Evolutionary conservation across 2,329 filamentous ascomycete genomes (phyloP), one percentile per base, ranked within the genome.

Genomic region (Paecilomyces formosus): DNA sequence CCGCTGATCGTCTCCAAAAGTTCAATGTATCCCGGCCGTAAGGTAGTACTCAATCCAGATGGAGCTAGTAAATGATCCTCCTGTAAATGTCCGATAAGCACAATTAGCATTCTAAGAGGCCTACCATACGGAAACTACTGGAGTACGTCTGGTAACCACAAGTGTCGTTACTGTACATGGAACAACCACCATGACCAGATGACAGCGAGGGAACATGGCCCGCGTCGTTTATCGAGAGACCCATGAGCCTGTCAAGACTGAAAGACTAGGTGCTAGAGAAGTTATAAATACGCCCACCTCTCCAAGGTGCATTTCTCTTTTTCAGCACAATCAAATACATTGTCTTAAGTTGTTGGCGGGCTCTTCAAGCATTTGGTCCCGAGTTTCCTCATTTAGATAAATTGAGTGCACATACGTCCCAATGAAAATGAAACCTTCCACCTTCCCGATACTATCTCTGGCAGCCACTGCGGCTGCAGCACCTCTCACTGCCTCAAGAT

Each of bases 401-500:
- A n/a, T 26, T 26, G 6, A 6, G n/a, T n/a, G 6, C 24, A 26
- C 39, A 21, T n/a, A 7, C 53, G 70, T 79, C n/a, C n/a, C n/a
- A n/a, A n/a, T n/a, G n/a, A n/a, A 63, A 53, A 85, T 84, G 82
- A 83, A 81, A 75, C 72, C 80, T 72, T 66, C 76, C 54, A 61
- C 74, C 55, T 59, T 70, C 49, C 64, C 70, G 60, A 67, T 72
- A 62, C 66, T 73, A 55, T 63, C 80, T 52, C 71, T 78, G 58
- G 75, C 77, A 56, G 72, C 73, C 58, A 66, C 72, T 57, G 76
- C 74, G 54, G 55, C 79, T 35, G 80, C 78, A 35, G 78, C 79
- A 28, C 81, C 80, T 33, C 74, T 79, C 39, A 76, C 73, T 15
- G 9, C 39, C 2, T 1, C n/a, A 15, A 15, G 39, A n/a, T n/a